Base-by-base conservation (phyloP, 305 asterid genomes). In the Plantago coronopus region DNA sequence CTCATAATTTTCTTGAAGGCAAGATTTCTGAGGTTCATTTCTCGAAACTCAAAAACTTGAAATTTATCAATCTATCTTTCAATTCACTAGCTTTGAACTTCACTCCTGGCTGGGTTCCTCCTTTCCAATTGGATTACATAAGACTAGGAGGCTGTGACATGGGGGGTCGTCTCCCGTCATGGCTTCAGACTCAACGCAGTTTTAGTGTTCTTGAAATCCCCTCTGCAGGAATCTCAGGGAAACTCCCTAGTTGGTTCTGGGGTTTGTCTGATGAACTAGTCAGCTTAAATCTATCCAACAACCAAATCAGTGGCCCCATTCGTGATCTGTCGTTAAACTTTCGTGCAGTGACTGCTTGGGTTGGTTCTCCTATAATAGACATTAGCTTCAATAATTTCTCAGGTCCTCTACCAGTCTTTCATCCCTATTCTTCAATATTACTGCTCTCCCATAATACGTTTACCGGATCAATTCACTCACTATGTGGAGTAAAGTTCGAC, bases 221-320 rank as follows among this genome's bases (percentile, higher is more conserved):
- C 16, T 15, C 21, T 27, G 62, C 67, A 43, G 61, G 63, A 13
- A 71, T 70, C 45, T 62, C 50, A 27, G 77, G 31, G 20, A 25
- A 31, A 55, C 45, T 65, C 8, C 82, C 79, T 34, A 17, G 48
- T 16, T 63, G 78, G 80, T 44, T 74, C 16, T 71, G 74, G 83
- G 60, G 67, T 50, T 54, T 69, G 38, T 51, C 25, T 60, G 71
- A 48, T 18, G 58, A 4, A 1, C 0, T 7, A 13, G 3, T 18
- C 23, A 74, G 16, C 49, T 72, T 51, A 34, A 51, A 51, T 48
- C 49, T 79, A 60, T 75, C 84, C 45, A 38, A 38, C n/a, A 79
- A 79, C 70, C 66, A 49, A 5, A 59, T 72, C 9, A 54, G 61
- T 40, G 78, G 81, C 3, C 61, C 22, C 71, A 10, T 51, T 22